Percentiles rank a stretch among this genome's conserved stretches.
Conservation (phyloP, 208 protist genomes). For the Tritrichomonas foetus region DNA sequence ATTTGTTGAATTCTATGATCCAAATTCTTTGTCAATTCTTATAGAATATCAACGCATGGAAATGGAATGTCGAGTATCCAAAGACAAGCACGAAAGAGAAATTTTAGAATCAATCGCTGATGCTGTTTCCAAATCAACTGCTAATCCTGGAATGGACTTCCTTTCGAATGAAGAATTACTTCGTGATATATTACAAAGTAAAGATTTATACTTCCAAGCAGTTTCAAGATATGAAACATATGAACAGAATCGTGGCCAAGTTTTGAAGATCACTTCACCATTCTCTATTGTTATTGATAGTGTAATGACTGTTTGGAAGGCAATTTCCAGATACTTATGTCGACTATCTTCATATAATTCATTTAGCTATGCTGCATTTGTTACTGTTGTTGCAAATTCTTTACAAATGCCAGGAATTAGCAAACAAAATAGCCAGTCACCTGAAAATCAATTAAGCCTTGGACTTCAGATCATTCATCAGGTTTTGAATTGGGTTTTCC, state of each 20-base stretch:
- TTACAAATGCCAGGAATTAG: background rate
- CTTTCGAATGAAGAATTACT: background rate
- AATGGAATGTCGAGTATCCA: background rate
- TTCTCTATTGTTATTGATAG: background rate
- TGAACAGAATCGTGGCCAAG: background rate
- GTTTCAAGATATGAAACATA: background rate
- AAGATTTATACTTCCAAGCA: background rate
- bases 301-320: background rate
- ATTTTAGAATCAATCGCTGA: background rate
- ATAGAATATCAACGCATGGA: background rate
- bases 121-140: background rate
- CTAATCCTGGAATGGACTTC: background rate
- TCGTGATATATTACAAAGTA: background rate
- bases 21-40: background rate
- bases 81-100: background rate
- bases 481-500: background rate
- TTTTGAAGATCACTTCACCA: background rate
- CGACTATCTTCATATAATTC: background rate
- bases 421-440: background rate
- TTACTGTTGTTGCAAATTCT: background rate
- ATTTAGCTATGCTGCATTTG: background rate
- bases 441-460: background rate
- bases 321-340: background rate
- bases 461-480: background rate
- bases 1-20: conserved; percentile 13